Conservation (phyloP, 129 eudicot species). For the Dittrichia graveolens region DNA sequence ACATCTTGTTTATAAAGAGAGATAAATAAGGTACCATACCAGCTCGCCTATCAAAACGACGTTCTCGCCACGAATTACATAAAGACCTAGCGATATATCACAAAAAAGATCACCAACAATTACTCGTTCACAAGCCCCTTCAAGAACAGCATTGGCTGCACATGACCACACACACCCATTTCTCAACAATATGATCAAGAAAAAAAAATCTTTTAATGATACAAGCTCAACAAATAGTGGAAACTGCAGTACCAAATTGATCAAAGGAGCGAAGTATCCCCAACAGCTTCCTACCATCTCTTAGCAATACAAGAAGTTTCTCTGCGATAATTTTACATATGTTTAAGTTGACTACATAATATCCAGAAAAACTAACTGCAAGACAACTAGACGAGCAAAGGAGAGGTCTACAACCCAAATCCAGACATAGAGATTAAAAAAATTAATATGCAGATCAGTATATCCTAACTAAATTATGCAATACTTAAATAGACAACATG, state of each 20-base stretch:
- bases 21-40: slow-evolving; percentile 21
- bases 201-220: neutral
- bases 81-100: slow-evolving; percentile 42
- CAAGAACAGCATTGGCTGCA: slow-evolving; percentile 46
- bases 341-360: slow-evolving; percentile 4
- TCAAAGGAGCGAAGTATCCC: slow-evolving; percentile 60
- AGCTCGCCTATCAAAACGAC: slow-evolving; percentile 42
- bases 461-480: too few relatives aligned
- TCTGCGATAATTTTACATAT: slow-evolving; percentile 28
- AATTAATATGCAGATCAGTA: too few relatives aligned
- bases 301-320: slow-evolving; percentile 47
- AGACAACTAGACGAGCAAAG: too few relatives aligned
- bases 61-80: slow-evolving; percentile 45
- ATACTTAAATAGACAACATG: too few relatives aligned
- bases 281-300: slow-evolving; percentile 56
- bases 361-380: too few relatives aligned
- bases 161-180: neutral
- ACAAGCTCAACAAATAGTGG: neutral
- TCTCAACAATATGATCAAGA: slow-evolving; percentile 14
- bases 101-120: slow-evolving; percentile 42
- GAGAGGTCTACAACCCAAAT: too few relatives aligned
- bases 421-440: too few relatives aligned
- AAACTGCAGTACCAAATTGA: slow-evolving; percentile 45
- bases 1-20: neutral
- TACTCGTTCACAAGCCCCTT: slow-evolving; percentile 46